Evolutionary conservation across 306 rosid genomes (phyloP).

Genomic region (Ormosia emarginata): DNA sequence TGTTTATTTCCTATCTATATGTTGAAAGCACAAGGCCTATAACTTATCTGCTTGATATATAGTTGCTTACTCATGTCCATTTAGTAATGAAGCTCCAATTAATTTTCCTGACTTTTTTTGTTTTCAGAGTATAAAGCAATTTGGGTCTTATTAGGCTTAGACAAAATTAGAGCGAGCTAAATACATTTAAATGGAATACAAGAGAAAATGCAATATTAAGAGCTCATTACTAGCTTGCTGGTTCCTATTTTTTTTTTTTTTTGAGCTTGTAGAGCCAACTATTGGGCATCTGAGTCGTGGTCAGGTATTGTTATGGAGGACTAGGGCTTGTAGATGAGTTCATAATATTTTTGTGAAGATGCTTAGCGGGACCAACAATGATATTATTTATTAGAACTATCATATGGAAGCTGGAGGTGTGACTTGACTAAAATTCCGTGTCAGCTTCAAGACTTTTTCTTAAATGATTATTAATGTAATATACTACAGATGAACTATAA

Average conservation of each 20-base stretch:
- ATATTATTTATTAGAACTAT: not conserved
- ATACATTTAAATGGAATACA: not conserved
- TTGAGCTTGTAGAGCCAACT: conserved; percentile 84
- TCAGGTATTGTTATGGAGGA: conserved; percentile 55
- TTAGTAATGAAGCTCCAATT: not conserved
- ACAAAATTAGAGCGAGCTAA: not conserved
- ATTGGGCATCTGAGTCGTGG: conserved; percentile 61
- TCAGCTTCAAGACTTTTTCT: not conserved
- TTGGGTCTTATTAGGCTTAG: not conserved
- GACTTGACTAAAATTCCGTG: not conserved
- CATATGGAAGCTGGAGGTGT: not conserved
- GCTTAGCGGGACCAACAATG: not conserved
- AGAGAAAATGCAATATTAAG: not conserved
- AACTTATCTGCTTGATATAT: too few species aligned
- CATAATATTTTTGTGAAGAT: not conserved
- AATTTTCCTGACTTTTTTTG: too few species aligned
- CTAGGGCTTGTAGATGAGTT: not conserved
- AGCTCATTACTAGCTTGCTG: not conserved
- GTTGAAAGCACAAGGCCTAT: too few species aligned
- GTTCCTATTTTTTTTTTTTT: not conserved
- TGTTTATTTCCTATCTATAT: too few species aligned
- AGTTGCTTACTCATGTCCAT: not conserved
- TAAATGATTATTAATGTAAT: not conserved
- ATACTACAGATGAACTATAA: not conserved
- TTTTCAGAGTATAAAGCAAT: too few species aligned